Percentiles rank a stretch among this genome's conserved stretches.
These are phyloP conservation scores for Neurospora tetrasperma DNA, from an alignment of 495 filamentous ascomycete species.

Conservation along the genomic window DNA sequence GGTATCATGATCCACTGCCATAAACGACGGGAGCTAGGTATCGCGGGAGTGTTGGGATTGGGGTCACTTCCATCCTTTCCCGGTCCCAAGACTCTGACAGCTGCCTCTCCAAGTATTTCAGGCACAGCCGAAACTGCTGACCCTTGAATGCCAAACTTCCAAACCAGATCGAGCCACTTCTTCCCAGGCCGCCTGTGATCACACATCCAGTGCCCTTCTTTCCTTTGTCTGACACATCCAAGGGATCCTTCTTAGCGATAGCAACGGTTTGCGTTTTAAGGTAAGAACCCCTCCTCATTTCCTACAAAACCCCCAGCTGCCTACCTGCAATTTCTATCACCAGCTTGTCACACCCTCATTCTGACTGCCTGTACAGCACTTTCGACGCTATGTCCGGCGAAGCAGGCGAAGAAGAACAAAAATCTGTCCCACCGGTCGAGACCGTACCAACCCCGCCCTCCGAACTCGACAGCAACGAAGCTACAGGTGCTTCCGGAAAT, in stretches of 20 bases:
- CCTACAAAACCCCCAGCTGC: background rate
- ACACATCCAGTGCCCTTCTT: background rate
- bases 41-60: background rate
- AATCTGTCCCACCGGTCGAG: background rate
- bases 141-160: background rate
- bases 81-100: background rate
- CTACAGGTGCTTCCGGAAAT: background rate
- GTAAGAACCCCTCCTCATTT: background rate
- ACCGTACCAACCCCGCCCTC: background rate
- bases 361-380: background rate
- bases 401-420: background rate
- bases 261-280: background rate
- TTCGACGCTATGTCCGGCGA: background rate
- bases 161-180: background rate
- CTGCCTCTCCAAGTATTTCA: constrained; percentile 3
- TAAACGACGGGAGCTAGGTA: background rate
- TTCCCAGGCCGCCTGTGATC: background rate
- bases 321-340: background rate
- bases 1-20: background rate
- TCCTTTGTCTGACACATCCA: background rate
- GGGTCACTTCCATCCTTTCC: background rate
- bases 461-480: background rate
- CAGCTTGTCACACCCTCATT: background rate
- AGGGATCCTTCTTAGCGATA: background rate
- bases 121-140: background rate